These are phyloP conservation scores for Waltiozyma sp. DNA, from an alignment of 1,139 yeast species.

Conservation along the genomic window DNA sequence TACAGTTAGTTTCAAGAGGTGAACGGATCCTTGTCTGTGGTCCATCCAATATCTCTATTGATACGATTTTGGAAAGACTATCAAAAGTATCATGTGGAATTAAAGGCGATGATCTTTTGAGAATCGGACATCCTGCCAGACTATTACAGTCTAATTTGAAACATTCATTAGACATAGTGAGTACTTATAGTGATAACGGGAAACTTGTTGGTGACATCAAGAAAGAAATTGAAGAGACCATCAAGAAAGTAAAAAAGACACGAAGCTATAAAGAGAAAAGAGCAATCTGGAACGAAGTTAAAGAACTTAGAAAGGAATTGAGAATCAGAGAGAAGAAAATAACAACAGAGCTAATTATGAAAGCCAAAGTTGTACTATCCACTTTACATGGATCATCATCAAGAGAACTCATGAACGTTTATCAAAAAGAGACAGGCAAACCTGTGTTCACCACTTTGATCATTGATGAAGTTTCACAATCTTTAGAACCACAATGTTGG, in stretches of 20 bases:
- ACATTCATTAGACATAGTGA: constrained; percentile 69
- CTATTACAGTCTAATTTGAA: constrained; percentile 48
- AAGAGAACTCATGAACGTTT: constrained; percentile 45
- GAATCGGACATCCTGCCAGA: constrained; percentile 94
- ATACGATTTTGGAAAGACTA: constrained; percentile 76
- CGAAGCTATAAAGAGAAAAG: constrained; percentile 55
- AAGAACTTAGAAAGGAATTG: constrained; percentile 58
- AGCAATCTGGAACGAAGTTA: constrained; percentile 59
- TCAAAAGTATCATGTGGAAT: constrained; percentile 27
- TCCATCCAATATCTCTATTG: constrained; percentile 92
- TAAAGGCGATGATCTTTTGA: constrained; percentile 45
- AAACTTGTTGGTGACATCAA: constrained; percentile 58
- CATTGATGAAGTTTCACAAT: constrained; percentile 91
- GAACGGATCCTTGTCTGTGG: constrained; percentile 84
- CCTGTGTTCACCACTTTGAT: constrained; percentile 67
- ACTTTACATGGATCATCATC: constrained; percentile 88
- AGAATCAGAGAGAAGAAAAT: constrained; percentile 55
- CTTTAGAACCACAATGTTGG: constrained; percentile 95
- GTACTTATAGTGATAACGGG: constrained; percentile 52
- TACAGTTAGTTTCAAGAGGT: constrained; percentile 47
- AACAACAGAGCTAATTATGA: constrained; percentile 43
- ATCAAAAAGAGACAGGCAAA: constrained; percentile 19
- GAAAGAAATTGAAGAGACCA: constrained; percentile 53
- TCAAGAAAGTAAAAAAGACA: constrained; percentile 51
- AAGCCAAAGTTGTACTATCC: constrained; percentile 61